Conservation (phyloP, 495 filamentous ascomycete genomes). For the Hypoxylon crocopeplum region DNA sequence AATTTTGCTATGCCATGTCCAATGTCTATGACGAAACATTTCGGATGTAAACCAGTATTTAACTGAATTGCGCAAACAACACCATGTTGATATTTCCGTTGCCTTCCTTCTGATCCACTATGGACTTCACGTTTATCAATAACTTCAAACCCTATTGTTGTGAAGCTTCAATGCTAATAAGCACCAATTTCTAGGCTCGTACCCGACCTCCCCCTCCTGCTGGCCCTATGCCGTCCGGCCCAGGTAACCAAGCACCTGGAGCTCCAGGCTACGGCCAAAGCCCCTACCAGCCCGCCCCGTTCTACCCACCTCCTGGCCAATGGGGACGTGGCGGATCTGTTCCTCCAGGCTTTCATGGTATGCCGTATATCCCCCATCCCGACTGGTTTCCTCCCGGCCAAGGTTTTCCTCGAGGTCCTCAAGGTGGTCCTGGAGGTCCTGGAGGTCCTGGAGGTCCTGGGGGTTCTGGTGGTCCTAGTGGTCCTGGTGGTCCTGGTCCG, state of each 20-base stretch:
- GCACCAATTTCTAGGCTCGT: conserved; percentile 43
- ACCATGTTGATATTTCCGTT: conserved; percentile 97
- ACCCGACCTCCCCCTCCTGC: conserved; percentile 45
- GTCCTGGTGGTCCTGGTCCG: conserved; percentile 64
- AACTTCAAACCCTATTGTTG: not conserved
- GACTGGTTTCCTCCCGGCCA: conserved; percentile 87
- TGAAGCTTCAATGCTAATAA: conserved; percentile 33
- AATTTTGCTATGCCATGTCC: conserved; percentile 9
- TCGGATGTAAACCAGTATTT: conserved; percentile 80
- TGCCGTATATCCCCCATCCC: conserved; percentile 65
- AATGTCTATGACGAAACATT: conserved; percentile 77
- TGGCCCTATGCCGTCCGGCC: conserved; percentile 38
- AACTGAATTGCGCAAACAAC: conserved; percentile 87
- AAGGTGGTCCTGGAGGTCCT: too few species aligned
- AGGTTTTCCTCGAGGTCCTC: conserved; percentile 78
- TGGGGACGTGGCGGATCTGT: conserved; percentile 64
- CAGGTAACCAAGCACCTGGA: conserved; percentile 47
- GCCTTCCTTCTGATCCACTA: conserved; percentile 94
- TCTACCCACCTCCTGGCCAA: conserved; percentile 58
- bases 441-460: conserved; percentile 59
- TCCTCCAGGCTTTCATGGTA: conserved; percentile 48
- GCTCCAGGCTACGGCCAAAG: conserved; percentile 64
- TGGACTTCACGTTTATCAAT: conserved; percentile 11
- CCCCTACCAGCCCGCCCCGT: conserved; percentile 49
- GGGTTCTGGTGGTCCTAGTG: conserved; percentile 59